Evolutionary conservation across 1,284 basidiomycete species (phyloP), one percentile per base, ranked within the genome.

Genomic region (Malassezia restricta): DNA sequence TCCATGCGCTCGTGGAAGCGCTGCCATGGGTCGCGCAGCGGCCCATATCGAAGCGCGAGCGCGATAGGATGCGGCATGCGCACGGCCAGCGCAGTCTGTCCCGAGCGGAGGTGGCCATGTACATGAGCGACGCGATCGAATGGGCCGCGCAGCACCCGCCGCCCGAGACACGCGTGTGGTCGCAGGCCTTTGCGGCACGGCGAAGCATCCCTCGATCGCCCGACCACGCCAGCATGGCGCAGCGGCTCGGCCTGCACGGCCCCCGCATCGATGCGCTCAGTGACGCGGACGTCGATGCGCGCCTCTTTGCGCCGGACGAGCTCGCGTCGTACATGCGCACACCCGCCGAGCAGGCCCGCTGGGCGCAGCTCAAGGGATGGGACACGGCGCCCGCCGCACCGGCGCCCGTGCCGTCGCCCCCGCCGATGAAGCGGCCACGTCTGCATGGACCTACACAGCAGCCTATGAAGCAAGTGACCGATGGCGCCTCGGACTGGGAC

Each of bases 311-410:
- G 30, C 24, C 15, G 8, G 31, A 38, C 15, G 53, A 55, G 17
- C 20, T 50, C 9, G 28, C 7, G 12, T 24, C 27, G 28, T 55
- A 55, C 32, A 8, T 55, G 9, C 53, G 53, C n/a, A 40, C 47
- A 28, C 28, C 32, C 14, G 35, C 17, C 5, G 53, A 55, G 47
- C 47, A 43, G 24, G 43, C 37, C 33, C 29, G 39, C 5, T 28
- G 49, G 43, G 20, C 27, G 32, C 42, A 17, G 40, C 41, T 54
- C 27, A 54, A 54, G 37, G 52, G 52, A 15, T 55, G 53, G 53
- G 47, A 55, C 40, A 47, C 8, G 24, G 33, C 9, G 24, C 20
- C 40, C 2, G 24, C 45, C 1, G 28, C 28, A 20, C 24, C 35
- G 20, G 30, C 6, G 24, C 48, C 38, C 6, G 15, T 17, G 11